phyloP scores from a whole-genome alignment of 2,329 filamentous ascomycete genomes.

The Knufia petricola region DNA sequence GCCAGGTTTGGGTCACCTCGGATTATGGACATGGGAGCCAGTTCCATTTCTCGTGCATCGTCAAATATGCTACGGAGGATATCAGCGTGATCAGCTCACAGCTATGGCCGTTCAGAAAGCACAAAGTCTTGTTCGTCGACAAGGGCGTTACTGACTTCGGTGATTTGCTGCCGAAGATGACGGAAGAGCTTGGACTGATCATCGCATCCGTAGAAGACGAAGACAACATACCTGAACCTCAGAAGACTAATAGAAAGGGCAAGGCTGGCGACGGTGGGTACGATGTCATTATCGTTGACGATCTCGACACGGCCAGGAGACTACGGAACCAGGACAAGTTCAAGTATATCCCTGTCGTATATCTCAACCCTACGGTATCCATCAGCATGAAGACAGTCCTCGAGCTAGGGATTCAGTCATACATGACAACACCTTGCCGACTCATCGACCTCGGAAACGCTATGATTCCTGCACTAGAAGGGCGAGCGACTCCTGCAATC shows the following conservation, averaged over 20 bases:
- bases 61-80: slow-evolving; percentile 73
- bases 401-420: slow-evolving; percentile 94
- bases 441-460: slow-evolving; percentile 91
- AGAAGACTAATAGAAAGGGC: slow-evolving; percentile 41
- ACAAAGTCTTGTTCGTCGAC: slow-evolving; percentile 90
- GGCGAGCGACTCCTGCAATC: slow-evolving; percentile 78
- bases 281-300: slow-evolving; percentile 93
- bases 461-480: slow-evolving; percentile 90
- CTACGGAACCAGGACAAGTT: slow-evolving; percentile 84
- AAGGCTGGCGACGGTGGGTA: slow-evolving; percentile 54
- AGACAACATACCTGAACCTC: slow-evolving; percentile 51
- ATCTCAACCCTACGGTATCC: slow-evolving; percentile 78
- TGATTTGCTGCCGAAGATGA: slow-evolving; percentile 65
- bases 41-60: slow-evolving; percentile 93
- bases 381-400: slow-evolving; percentile 88
- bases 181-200: slow-evolving; percentile 66
- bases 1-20: slow-evolving; percentile 92
- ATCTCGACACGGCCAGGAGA: slow-evolving; percentile 77
- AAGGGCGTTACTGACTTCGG: slow-evolving; percentile 73
- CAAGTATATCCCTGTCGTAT: slow-evolving; percentile 93
- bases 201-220: slow-evolving; percentile 78
- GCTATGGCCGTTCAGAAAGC: slow-evolving; percentile 80
- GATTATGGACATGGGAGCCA: slow-evolving; percentile 83
- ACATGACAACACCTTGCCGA: slow-evolving; percentile 95
- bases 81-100: slow-evolving; percentile 69